Percentiles rank a stretch among this genome's conserved stretches.
These are phyloP conservation scores for Capsaspora owczarzaki DNA, from an alignment of 78 protist genomes.

Conservation along the genomic window DNA sequence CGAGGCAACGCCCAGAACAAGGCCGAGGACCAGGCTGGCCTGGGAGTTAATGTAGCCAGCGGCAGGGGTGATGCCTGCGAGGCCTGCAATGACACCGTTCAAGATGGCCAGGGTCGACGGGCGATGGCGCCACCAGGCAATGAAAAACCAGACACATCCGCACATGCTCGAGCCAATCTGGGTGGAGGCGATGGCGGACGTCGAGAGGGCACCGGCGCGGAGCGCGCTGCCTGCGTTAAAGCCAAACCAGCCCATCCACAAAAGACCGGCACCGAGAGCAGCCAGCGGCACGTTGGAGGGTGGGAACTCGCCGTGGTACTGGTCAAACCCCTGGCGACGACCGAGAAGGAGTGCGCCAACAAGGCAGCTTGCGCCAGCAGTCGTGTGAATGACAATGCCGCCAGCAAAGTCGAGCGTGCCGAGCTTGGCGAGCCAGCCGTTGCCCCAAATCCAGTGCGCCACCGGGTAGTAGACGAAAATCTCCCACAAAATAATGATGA, in stretches of 20 bases:
- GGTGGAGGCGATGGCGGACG: constrained; percentile 50
- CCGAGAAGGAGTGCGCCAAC: constrained; percentile 43
- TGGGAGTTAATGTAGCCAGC: constrained; percentile 57
- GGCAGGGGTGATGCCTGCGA: constrained; percentile 76
- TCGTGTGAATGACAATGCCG: constrained; percentile 78
- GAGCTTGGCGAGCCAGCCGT: constrained; percentile 58
- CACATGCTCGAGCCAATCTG: too few relatives aligned
- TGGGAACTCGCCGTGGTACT: too few relatives aligned
- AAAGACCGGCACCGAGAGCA: constrained; percentile 53
- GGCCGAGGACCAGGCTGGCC: constrained; percentile 45
- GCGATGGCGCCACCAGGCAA: too few relatives aligned
- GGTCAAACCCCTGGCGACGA: not conserved
- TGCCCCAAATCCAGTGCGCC: constrained; percentile 74
- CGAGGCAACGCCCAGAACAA: constrained; percentile 39
- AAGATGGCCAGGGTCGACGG: not conserved
- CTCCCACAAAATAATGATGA: constrained; percentile 59
- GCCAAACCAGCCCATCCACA: constrained; percentile 88
- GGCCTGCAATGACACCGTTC: constrained; percentile 48
- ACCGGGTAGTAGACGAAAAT: constrained; percentile 78
- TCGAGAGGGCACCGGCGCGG: constrained; percentile 41
- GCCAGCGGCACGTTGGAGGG: constrained; percentile 54
- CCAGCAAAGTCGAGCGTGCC: constrained; percentile 80
- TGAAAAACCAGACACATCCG: too few relatives aligned
- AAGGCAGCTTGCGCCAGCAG: constrained; percentile 69
- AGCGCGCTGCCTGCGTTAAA: constrained; percentile 78